phyloP scores from a whole-genome alignment of 2,329 filamentous ascomycete species.

The Trichoderma lentiforme region DNA sequence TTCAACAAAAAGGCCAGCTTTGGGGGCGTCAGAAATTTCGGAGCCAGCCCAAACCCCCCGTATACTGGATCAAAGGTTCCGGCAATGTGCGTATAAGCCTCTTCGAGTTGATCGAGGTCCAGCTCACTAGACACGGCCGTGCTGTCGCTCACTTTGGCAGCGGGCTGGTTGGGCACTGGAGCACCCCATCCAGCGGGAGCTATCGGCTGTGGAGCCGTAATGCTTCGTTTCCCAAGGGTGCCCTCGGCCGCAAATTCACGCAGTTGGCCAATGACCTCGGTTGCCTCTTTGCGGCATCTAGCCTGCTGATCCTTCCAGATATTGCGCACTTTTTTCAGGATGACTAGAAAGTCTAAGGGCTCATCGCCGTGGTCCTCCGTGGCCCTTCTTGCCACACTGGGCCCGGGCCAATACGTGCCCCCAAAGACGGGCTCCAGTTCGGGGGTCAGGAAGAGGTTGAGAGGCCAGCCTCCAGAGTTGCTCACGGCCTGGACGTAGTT shows the following conservation, averaged over 20 bases:
- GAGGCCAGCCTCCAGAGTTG: conserved; percentile 85
- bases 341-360: conserved; percentile 75
- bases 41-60: conserved; percentile 76
- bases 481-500: conserved; percentile 95
- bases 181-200: conserved; percentile 32
- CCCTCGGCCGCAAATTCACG: conserved; percentile 88
- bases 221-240: conserved; percentile 53
- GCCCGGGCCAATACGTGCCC: conserved; percentile 91
- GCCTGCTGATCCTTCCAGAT: conserved; percentile 81
- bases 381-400: conserved; percentile 50
- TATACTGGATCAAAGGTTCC: conserved; percentile 74
- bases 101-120: conserved; percentile 87
- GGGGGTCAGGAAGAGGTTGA: conserved; percentile 95
- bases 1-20: conserved; percentile 81
- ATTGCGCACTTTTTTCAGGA: conserved; percentile 71
- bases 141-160: conserved; percentile 24
- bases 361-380: conserved; percentile 47
- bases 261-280: conserved; percentile 76
- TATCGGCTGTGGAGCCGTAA: conserved; percentile 30
- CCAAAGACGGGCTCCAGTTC: conserved; percentile 92
- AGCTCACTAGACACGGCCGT: conserved; percentile 59
- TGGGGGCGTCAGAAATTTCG: conserved; percentile 86
- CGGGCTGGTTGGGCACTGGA: conserved; percentile 28
- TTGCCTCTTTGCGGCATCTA: conserved; percentile 78
- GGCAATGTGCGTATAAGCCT: conserved; percentile 78